Evolutionary conservation across 257 asterid species (phyloP), one percentile per base, ranked within the genome.

Genomic region (Sherardia arvensis): DNA sequence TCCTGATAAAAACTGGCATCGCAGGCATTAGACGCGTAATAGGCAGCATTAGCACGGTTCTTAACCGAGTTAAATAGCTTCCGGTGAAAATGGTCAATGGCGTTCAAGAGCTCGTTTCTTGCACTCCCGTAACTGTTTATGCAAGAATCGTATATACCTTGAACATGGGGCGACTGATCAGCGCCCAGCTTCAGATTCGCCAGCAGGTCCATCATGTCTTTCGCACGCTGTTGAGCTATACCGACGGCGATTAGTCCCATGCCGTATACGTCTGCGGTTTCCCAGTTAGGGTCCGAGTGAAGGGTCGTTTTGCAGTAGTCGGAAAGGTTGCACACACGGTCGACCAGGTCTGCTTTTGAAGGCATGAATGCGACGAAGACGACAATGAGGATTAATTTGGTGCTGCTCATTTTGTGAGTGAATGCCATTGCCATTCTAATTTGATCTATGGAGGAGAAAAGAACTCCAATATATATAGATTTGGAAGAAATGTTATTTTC

Each of bases 61-160:
- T 38, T 38, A 1, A 38, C 17, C 10, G 4, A 3, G 17, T 38
- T 18, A 4, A 9, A 38, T 9, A 9, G 1, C 18, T 10, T 38
- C 4, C 12, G 3, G 1, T 38, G 3, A 4, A 38, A 4, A 10
- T 15, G 8, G 4, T 1, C 18, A 1, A 38, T 38, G 12, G 17
- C 10, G 4, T 38, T 12, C 4, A 38, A 1, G 12, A 38, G 47
- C 47, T 38, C 47, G 32, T 9, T 38, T 14, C 21, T 57, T 2
- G 36, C 32, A 0, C 78, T 70, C 0, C 71, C 63, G 1, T 48
- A 78, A 15, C 21, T 47, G 61, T 67, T 71, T 8, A 74, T 22
- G 66, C 92, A 82, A 3, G 80, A 51, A 0, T 25, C 63, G 7
- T 62, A 61, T 38, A 18, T 30, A n/a, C n/a, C n/a, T n/a, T n/a